Percentiles rank a stretch among this genome's conserved stretches.
phyloP scores from a whole-genome alignment of 192 early-diverging fungal genomes.

The Podila verticillata region DNA sequence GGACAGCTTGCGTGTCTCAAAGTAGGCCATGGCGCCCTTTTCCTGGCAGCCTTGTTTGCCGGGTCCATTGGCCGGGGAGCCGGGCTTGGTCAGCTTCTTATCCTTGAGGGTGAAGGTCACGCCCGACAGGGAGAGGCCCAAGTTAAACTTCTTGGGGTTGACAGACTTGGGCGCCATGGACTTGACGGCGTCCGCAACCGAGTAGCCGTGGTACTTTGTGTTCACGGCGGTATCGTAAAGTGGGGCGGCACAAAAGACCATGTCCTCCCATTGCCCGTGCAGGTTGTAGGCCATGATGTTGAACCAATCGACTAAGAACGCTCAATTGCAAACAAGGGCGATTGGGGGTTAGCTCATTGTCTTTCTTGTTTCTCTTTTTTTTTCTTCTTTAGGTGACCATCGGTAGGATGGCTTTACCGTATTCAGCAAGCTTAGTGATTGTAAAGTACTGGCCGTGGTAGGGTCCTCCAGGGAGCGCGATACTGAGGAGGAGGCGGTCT shows the following conservation, averaged over 20 bases:
- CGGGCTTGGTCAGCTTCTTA: conserved; percentile 25
- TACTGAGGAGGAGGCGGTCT: conserved; percentile 35
- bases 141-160: conserved; percentile 40
- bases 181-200: conserved; percentile 35
- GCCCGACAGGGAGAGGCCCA: conserved; percentile 43
- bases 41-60: conserved; percentile 46
- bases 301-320: conserved; percentile 45
- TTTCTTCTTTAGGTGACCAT: background rate
- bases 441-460: conserved; percentile 40
- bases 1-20: conserved; percentile 23
- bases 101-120: conserved; percentile 50
- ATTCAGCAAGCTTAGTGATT: conserved; percentile 27
- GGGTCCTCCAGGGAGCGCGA: conserved; percentile 41
- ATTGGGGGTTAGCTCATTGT: background rate
- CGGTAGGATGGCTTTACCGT: conserved; percentile 12
- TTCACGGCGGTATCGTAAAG: conserved; percentile 27
- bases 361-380: background rate
- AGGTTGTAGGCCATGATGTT: conserved; percentile 54
- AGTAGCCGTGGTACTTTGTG: conserved; percentile 45
- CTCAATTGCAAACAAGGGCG: background rate
- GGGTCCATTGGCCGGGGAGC: conserved; percentile 39
- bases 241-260: conserved; percentile 45
- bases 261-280: conserved; percentile 50
- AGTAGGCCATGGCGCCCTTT: conserved; percentile 49
- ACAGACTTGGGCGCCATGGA: conserved; percentile 44